Percentiles rank a stretch among this genome's conserved stretches.
These are phyloP conservation scores for Sergeia podlipaevii DNA, from an alignment of 208 protist species.

Conservation along the genomic window DNA sequence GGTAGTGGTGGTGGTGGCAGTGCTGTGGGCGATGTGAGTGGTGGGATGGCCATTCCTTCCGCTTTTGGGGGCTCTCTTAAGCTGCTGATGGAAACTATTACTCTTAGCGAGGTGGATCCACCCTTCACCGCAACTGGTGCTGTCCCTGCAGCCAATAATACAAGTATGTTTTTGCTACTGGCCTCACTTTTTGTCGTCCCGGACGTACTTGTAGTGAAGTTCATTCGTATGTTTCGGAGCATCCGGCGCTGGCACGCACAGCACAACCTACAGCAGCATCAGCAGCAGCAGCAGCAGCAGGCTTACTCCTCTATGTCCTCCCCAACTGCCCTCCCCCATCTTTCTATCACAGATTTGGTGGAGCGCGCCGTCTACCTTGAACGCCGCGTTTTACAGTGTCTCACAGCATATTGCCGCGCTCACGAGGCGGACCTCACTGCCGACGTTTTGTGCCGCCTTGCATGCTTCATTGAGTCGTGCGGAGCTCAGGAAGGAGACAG, in stretches of 20 bases:
- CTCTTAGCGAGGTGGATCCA: conserved; percentile 45
- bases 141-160: conserved; percentile 54
- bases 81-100: conserved; percentile 52
- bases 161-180: conserved; percentile 56
- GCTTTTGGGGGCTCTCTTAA: conserved; percentile 55
- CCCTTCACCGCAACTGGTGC: conserved; percentile 49
- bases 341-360: too few species aligned
- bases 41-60: background rate
- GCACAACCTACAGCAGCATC: too few species aligned
- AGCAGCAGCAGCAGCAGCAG: too few species aligned
- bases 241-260: conserved; percentile 16
- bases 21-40: background rate
- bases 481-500: too few species aligned
- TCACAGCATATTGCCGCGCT: conserved; percentile 50
- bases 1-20: too few species aligned
- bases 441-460: conserved; percentile 33
- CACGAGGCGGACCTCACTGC: conserved; percentile 58
- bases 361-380: conserved; percentile 39
- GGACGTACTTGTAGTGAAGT: conserved; percentile 47
- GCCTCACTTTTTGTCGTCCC: conserved; percentile 55
- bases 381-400: conserved; percentile 45
- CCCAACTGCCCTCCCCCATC: background rate
- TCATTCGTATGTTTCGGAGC: conserved; percentile 62
- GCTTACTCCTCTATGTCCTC: background rate
- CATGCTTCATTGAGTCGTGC: conserved; percentile 26